Evolutionary conservation across 2,329 filamentous ascomycete species (phyloP), one percentile per base, ranked within the genome.

Genomic region (Fusarium sp.): DNA sequence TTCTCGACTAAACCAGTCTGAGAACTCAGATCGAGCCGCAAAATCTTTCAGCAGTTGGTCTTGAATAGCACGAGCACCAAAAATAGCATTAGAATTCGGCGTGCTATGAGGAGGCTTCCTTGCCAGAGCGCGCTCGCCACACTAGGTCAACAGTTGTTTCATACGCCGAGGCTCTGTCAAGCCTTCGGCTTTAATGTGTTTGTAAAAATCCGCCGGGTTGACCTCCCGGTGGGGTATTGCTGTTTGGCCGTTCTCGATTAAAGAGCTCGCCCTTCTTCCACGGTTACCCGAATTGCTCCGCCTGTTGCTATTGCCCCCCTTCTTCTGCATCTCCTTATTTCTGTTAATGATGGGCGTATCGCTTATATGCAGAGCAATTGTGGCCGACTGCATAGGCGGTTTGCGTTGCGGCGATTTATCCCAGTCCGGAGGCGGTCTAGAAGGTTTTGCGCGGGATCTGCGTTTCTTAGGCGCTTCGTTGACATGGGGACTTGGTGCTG

Each of bases 61-160:
- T 77, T 97, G 91, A 67, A 99, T 97, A 46, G 92, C 91, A 62
- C 93, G 91, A 92, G 90, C 90, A 76, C 90, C 90, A 68, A 92
- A 78, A 67, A 89, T 83, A 12, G 88, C 89, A 74, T 88, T 89
- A 67, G 88, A 85, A 73, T 92, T 89, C 35, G 84, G 75, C 51
- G 82, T 84, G 10, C 86, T 89, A 59, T 89, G 85, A 29, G 85
- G 84, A 38, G 91, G 91, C 76, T 96, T 96, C 55, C 91, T 86
- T 38, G 89, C 88, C 70, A 98, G 78, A 40, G 92, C 90, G 70
- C 94, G 85, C 72, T 93, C 93, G 12, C 91, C 94, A 73, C 93
- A 98, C 95, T 95, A 99, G n/a, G 91, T 94, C 66, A 99, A 79
- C 28, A 99, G 81, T 75, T 97, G 94, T 74, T 92, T 93, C 95